Evolutionary conservation across 345 rosid genomes (phyloP).

Genomic region (Populus deltoides): DNA sequence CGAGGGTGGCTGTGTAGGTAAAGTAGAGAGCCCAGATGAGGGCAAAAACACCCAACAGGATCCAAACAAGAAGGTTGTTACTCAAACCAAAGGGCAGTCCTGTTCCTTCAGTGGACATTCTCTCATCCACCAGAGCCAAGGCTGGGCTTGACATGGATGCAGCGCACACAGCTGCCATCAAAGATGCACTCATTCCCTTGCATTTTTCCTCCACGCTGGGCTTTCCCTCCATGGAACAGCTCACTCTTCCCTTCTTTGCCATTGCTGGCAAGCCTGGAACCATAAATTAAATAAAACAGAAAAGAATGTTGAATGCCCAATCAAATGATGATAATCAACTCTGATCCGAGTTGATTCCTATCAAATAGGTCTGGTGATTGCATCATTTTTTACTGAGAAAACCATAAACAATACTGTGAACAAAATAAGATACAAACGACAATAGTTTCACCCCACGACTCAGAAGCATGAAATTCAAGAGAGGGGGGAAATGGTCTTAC

Average conservation of each 20-base stretch:
- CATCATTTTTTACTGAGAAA: too few relatives aligned
- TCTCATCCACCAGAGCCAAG: conserved; percentile 85
- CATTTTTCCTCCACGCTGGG: conserved; percentile 20
- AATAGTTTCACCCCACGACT: neutral
- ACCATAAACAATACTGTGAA: neutral
- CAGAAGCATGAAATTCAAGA: neutral
- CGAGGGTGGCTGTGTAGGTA: conserved; percentile 63
- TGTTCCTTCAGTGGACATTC: conserved; percentile 84
- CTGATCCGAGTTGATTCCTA: neutral
- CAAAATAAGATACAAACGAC: neutral
- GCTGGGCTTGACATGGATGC: conserved; percentile 68
- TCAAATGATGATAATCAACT: neutral
- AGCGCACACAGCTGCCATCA: conserved; percentile 51
- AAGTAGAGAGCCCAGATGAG: conserved; percentile 79
- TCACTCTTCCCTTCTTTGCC: conserved; percentile 56
- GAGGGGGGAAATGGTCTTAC: conserved; percentile 29
- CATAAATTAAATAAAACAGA: neutral
- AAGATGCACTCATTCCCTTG: conserved; percentile 43
- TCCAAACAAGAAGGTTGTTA: conserved; percentile 95
- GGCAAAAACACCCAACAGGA: conserved; percentile 76
- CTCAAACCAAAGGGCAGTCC: conserved; percentile 92
- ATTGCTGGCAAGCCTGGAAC: conserved; percentile 60
- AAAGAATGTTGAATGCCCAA: neutral
- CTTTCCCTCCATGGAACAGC: conserved; percentile 52
- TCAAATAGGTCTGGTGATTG: too few relatives aligned